These are phyloP conservation scores for Penicillium sp. DNA, from an alignment of 2,329 filamentous ascomycete genomes.

Conservation along the genomic window DNA sequence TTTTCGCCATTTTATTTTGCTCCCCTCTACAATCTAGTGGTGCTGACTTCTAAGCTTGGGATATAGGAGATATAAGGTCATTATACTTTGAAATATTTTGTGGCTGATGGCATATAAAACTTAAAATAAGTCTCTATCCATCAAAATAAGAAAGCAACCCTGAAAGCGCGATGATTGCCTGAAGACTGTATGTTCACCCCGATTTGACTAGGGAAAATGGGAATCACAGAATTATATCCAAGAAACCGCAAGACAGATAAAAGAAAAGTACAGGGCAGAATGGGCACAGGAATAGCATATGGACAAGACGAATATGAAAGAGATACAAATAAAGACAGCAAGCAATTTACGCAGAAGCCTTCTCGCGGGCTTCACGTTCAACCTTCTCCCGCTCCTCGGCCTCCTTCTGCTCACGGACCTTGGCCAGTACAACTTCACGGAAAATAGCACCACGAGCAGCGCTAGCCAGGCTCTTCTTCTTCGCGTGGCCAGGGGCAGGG, in stretches of 20 bases:
- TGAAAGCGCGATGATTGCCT: not conserved
- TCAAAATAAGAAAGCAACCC: not conserved
- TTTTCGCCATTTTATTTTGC: too few species aligned
- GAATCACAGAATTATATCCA: conserved; percentile 34
- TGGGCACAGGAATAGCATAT: conserved; percentile 3
- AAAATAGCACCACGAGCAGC: conserved; percentile 73
- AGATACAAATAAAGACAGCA: not conserved
- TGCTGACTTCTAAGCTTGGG: not conserved
- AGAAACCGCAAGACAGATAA: conserved; percentile 15
- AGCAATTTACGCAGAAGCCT: conserved; percentile 21
- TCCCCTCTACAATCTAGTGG: too few species aligned
- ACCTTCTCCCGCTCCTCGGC: conserved; percentile 71
- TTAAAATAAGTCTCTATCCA: not conserved
- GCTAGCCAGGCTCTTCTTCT: conserved; percentile 55
- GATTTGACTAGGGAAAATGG: conserved; percentile 18
- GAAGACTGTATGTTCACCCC: not conserved
- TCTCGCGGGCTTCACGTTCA: conserved; percentile 56
- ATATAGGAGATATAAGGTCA: not conserved
- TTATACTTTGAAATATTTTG: too few species aligned
- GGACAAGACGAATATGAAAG: conserved; percentile 3
- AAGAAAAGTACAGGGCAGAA: conserved; percentile 12
- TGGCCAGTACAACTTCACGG: conserved; percentile 88
- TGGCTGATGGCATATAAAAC: too few species aligned
- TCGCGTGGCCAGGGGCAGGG: conserved; percentile 27
- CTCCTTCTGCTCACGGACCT: conserved; percentile 88